These are phyloP conservation scores for Pleodorina starrii DNA, from an alignment of 139 green algal species.

Conservation along the genomic window DNA sequence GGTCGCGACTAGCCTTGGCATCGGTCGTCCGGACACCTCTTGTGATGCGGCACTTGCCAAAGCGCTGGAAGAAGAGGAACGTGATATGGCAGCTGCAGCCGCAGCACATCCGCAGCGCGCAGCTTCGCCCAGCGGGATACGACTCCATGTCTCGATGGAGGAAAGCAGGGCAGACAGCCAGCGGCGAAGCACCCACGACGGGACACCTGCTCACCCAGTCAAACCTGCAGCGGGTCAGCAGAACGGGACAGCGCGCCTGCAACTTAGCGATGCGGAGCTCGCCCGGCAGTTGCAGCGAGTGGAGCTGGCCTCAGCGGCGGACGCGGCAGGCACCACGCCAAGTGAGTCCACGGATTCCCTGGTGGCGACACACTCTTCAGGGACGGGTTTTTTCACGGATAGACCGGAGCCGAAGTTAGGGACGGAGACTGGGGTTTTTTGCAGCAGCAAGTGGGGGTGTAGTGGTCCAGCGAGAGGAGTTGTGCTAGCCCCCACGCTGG, in stretches of 20 bases:
- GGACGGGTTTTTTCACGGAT: too few species aligned
- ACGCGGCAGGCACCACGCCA: not conserved
- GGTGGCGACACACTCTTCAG: too few species aligned
- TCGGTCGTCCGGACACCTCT: conserved; percentile 5
- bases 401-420: too few species aligned
- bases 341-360: too few species aligned
- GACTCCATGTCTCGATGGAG: not conserved
- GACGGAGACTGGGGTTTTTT: too few species aligned
- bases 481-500: too few species aligned
- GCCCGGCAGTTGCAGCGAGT: not conserved
- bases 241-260: not conserved
- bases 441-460: too few species aligned
- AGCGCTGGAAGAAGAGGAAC: conserved; percentile 4
- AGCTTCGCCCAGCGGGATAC: not conserved
- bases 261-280: not conserved
- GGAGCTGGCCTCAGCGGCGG: conserved; percentile 1
- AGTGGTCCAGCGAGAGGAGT: too few species aligned
- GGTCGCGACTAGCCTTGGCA: not conserved
- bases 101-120: not conserved
- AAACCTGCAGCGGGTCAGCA: not conserved
- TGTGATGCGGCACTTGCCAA: not conserved
- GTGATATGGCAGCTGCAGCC: too few species aligned
- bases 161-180: not conserved
- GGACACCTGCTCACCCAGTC: not conserved
- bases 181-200: not conserved